Base-by-base conservation (phyloP, 2,329 filamentous ascomycete species). In the Cordyceps cateniannulata region DNA sequence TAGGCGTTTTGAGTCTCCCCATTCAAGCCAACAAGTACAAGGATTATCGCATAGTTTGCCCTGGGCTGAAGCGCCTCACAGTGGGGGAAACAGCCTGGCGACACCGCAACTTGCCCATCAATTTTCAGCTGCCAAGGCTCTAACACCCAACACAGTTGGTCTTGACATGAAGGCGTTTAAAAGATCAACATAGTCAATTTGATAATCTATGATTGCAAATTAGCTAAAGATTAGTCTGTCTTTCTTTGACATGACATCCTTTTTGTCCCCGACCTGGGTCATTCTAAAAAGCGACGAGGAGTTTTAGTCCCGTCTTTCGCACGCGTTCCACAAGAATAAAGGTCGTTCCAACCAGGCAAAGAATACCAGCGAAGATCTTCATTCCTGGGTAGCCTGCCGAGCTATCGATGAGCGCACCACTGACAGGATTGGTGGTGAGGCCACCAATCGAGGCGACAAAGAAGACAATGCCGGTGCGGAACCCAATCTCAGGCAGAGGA, bases 371-470 rank as follows among this genome's bases (percentile, higher is more conserved):
- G 56, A 77, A 77, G 3, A 76, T 62, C 65, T 77, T 77, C 40
- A 75, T 66, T 3, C 71, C 72, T 0, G 68, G 50, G 68, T 71
- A 76, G 6, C 69, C 69, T 5, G 68, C 62, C 0, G 68, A 62
- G 1, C 50, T 62, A 0, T 70, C 64, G 2, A 76, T 54, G 50
- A 77, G 75, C 0, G 77, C 76, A 0, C 84, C 83, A 0, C 75
- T 81, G 64, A 86, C 84, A 0, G 85, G 84, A 60, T 76, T 82
- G 0, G 83, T 80, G 2, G 81, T 79, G 18, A 88, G 71, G 2
- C 82, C 83, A 0, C 80, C 80, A 40, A 88, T 71, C 2, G 81
- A 78, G 18, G 81, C 74, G n/a, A 83, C 69, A 3, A 80, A 78
- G 66, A 86, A 86, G 5, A 72, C 64, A 0, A 75, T 67, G 1